phyloP scores from a whole-genome alignment of 192 early-diverging fungal genomes.

The Jimgerdemannia lactiflua region DNA sequence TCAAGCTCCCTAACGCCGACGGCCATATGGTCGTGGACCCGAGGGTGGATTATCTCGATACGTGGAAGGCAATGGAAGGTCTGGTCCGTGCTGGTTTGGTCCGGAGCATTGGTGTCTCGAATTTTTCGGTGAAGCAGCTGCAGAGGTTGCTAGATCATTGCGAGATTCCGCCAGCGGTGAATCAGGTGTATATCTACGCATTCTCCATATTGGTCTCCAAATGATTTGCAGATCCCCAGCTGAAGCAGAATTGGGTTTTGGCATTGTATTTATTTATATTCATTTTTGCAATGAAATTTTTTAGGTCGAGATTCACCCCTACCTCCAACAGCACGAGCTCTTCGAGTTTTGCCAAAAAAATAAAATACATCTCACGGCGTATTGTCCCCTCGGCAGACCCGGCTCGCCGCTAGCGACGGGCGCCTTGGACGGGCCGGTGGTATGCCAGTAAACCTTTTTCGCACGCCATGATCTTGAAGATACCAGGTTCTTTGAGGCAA shows the following conservation, averaged over 20 bases:
- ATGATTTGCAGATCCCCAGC: no score
- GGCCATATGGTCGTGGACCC: slow-evolving; percentile 41
- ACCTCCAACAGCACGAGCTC: slow-evolving; percentile 51
- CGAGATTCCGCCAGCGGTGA: slow-evolving; percentile 66
- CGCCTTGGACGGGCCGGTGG: neutral
- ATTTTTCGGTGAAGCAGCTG: slow-evolving; percentile 58
- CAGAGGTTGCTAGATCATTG: slow-evolving; percentile 59
- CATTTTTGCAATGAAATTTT: neutral
- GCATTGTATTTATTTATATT: neutral
- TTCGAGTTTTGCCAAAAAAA: slow-evolving; percentile 58
- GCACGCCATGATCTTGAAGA: no score
- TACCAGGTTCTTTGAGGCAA: no score
- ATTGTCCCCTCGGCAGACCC: slow-evolving; percentile 63
- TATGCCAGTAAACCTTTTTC: neutral
- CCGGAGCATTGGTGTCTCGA: slow-evolving; percentile 75
- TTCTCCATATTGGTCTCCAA: neutral
- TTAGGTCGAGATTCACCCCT: slow-evolving; percentile 66
- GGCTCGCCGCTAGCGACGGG: neutral
- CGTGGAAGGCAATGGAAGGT: slow-evolving; percentile 71
- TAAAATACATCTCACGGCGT: slow-evolving; percentile 64
- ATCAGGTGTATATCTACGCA: slow-evolving; percentile 43
- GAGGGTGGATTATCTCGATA: neutral
- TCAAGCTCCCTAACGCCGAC: slow-evolving; percentile 56
- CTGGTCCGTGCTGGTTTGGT: slow-evolving; percentile 58
- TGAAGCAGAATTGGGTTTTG: neutral